Evolutionary conservation across 208 protist species (phyloP), one percentile per base, ranked within the genome.

Genomic region (Blastocrithidia nonstop): DNA sequence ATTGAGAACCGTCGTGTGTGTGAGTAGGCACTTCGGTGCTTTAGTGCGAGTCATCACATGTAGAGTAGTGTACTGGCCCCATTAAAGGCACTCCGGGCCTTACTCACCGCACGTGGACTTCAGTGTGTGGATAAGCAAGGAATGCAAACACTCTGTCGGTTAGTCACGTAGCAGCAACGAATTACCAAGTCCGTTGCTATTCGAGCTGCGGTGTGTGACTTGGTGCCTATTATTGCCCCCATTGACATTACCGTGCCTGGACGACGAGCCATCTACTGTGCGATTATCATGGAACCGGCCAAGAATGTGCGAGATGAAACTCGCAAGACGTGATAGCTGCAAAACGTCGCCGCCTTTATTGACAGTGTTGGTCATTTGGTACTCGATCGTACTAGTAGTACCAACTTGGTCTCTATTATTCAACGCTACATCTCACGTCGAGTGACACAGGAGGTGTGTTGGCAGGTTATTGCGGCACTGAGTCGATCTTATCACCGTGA

Each of bases 271-370:
- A 73, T 75, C 17, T 93, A 93, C 57, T 76, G 66, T 36, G 80
- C 74, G 16, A 82, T 89, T 42, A 68, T 93, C 38, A 93, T 93
- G 84, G 80, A 93, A 53, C 80, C 84, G 20, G 80, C 89, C 19
- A 93, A 93, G 62, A 93, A 93, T 40, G 68, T 93, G 21, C 84
- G 84, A 6, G 77, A 88, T 37, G 79, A 93, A 43, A 58, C 54
- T 33, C 64, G 63, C 52, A 93, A 93, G 61, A 42, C 57, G 5
- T 60, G 75, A 32, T 79, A 93, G 54, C 57, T 93, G 42, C 46
- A 64, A 16, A 88, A 93, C 54, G 71, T 93, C 23, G 79, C 77
- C 11, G 66, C 54, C 9, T 93, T 88, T 39, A 71, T 93, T 29
- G 57, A 72, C 17, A 78, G 67, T 41, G 84, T 86, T 11, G 84